Percentiles rank a stretch among this genome's conserved stretches.
These are phyloP conservation scores for rapeseed (Brassica napus) DNA, from an alignment of 345 rosid genomes.

Conservation along the genomic window Da-Ae NC_063447.1:10108001-10108500, in stretches of 20 bases:
- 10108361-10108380: neutral
- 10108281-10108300: neutral
- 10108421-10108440: neutral
- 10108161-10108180: neutral
- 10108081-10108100: neutral
- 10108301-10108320: neutral
- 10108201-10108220: neutral
- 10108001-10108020: neutral
- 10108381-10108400: neutral
- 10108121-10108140: neutral
- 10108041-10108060: neutral
- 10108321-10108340: neutral
- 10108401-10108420: neutral
- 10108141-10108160: neutral
- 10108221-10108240: neutral
- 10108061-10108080: neutral
- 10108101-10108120: neutral
- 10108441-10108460: neutral
- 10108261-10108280: conserved; percentile 10
- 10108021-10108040: neutral
- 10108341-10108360: neutral
- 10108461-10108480: neutral
- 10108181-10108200: neutral
- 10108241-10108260: neutral
- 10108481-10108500: neutral